Base-by-base conservation (phyloP, 371 early-diverging fungal species). In the Coemansia sp. region DNA sequence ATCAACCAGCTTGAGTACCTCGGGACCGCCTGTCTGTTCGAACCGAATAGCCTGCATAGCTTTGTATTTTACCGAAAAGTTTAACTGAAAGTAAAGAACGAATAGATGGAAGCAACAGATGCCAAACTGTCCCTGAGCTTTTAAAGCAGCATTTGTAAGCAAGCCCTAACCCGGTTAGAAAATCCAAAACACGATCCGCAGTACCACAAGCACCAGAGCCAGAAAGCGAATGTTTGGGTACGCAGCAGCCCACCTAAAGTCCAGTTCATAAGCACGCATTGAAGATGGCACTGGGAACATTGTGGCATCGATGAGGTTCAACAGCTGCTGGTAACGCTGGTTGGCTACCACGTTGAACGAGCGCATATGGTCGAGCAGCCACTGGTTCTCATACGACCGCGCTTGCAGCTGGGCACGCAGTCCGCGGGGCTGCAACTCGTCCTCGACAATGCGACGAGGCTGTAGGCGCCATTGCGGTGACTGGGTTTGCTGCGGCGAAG, bases 11-110 rank as follows among this genome's bases (percentile, higher is more conserved):
- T 85, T 74, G 26, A 95, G 83, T 8, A 91, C 90, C 7, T 91
- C 91, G 28, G 84, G 77, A 20, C 88, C 94, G 37, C 96, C 96
- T 23, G 73, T 75, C 54, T 85, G 69, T 39, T 86, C 77, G 64
- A 93, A 83, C 71, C 86, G 86, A 52, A 94, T 83, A 14, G 94
- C 93, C 26, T 70, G 65, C 80, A 80, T 80, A 5, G 5, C 33
- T 0, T 9, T 37, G 37, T 37, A 37, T 37, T 37, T 37, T 30
- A 37, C 8, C 37, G 8, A 9, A 37, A 37, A 30, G 30, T 37
- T 37, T 30, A 37, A 37, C 37, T 37, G 37, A 37, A 37, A 30
- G 30, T 30, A 30, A 7, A 30, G 30, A 30, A 30, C 30, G 30
- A 30, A 30, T 30, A 30, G 30, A 30, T 30, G 30, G 30, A 30